Evolutionary conservation across 345 rosid genomes (phyloP).

Genomic region (Iberis pinnata): DNA sequence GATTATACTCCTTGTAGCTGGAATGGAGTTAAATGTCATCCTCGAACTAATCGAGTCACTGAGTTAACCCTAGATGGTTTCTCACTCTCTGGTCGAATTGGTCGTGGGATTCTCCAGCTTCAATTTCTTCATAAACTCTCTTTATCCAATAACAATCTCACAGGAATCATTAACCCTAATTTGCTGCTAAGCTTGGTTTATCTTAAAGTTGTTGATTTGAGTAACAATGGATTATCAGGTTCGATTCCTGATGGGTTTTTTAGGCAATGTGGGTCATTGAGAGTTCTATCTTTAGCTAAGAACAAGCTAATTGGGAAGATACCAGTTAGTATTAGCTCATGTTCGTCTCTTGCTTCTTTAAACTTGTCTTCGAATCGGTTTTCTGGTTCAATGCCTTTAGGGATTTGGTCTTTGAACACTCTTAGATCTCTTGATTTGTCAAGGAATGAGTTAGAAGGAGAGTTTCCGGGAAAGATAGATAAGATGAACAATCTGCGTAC

Average conservation of each 20-base stretch:
- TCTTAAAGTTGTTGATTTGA: conserved; percentile 68
- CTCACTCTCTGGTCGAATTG: conserved; percentile 79
- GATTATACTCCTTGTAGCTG: conserved; percentile 72
- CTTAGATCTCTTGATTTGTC: conserved; percentile 75
- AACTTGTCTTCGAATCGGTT: conserved; percentile 63
- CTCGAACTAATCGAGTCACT: conserved; percentile 60
- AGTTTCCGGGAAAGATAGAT: conserved; percentile 49
- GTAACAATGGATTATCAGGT: conserved; percentile 62
- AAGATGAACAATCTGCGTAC: conserved; percentile 57
- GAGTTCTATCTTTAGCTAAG: conserved; percentile 57
- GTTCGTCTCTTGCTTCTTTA: conserved; percentile 61
- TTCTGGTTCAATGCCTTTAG: conserved; percentile 58
- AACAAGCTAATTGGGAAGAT: conserved; percentile 68
- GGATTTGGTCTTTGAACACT: conserved; percentile 65
- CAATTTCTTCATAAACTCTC: conserved; percentile 64
- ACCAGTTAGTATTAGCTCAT: conserved; percentile 61
- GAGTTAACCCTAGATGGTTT: conserved; percentile 66
- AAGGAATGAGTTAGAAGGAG: conserved; percentile 59
- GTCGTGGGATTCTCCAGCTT: conserved; percentile 78
- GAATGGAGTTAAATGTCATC: conserved; percentile 78
- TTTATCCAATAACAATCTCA: conserved; percentile 64
- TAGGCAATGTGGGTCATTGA: conserved; percentile 68
- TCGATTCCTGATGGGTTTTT: conserved; percentile 62
- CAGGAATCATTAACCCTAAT: conserved; percentile 57
- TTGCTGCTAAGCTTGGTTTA: conserved; percentile 47